Base-by-base conservation (phyloP, 2,329 filamentous ascomycete species). In the Colletotrichum sp. region DNA sequence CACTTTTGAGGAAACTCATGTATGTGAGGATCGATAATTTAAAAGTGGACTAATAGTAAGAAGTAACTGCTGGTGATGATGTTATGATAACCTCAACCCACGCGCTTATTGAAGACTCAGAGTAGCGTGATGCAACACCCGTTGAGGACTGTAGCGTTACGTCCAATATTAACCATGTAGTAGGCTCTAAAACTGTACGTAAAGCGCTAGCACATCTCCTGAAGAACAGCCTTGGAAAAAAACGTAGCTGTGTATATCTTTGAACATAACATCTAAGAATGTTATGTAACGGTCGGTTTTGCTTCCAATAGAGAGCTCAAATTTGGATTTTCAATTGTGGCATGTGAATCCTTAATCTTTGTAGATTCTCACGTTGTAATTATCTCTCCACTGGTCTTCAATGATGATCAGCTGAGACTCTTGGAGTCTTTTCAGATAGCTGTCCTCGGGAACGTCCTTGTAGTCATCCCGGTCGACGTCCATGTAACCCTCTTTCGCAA, bases 391-490 rank as follows among this genome's bases (percentile, higher is more conserved):
- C 72, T 83, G 82, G 65, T 87, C 85, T 69, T 86, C 84, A 59
- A 87, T 87, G 34, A 86, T 86, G n/a, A 81, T 79, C 30, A 87
- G 77, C 77, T 87, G 86, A 1, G 81, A 79, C 16, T 83, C 83
- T 67, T 87, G 85, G 9, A 81, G 83, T 26, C 82, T 81, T 72
- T 85, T 85, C 34, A 87, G 80, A 63, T 86, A 86, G 7, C 78
- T 81, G 52, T 86, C 85, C 32, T 86, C 82, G 4, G 77, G 75
- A 3, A 77, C 79, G 36, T 81, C 78, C 44, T 57, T 60, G 65
- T 83, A 83, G 75, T 87, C 85, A 68, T 87, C 85, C 77, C 83
- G 81, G 60, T 84, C 82, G 10, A 84, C 80, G 75, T 87, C 86
- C 79, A 82, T 84, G 77, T 83, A 87, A 0, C 86, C 85, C 77